Base-by-base conservation (phyloP, 306 rosid species). In the Alnus rubra region DNA sequence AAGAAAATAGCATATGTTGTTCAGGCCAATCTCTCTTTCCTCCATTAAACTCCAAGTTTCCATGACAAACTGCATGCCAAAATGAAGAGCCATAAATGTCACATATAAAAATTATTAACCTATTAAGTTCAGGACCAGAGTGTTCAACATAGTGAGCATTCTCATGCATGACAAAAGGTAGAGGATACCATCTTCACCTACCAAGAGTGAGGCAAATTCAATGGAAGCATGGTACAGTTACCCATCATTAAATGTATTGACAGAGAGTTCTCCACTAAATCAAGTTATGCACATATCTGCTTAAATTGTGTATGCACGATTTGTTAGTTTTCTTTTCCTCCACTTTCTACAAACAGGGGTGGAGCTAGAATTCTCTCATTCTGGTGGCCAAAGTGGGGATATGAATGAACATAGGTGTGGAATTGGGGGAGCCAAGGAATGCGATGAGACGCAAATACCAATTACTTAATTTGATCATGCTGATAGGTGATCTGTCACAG, bases 31-130 rank as follows among this genome's bases (percentile, higher is more conserved):
- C 59, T 87, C 86, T 69, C 83, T 87, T 76, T 65, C 86, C 71
- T 87, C 87, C 98, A 94, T 90, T 77, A 92, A 76, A 71, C 82
- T 86, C 97, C 93, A 92, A 67, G 87, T 88, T 83, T 94, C 92
- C 93, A 94, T 84, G 74, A 81, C 96, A 90, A 94, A 92, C 98
- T 94, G 87, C 90, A 78, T 6, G 69, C 51, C 63, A 44, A 74
- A 33, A 69, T 77, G n/a, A 52, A 37, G 69, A 19, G 18, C 58
- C 53, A 77, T 85, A 55, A 78, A 56, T 55, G 55, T 58, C 52
- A 63, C 44, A 75, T 37, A 10, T 31, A 6, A 74, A 71, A 73
- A 28, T 67, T 16, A 55, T 64, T 78, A 68, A 53, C 65, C 74
- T 62, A 78, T 49, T 49, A 30, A 53, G 44, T 31, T 23, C 49